Evolutionary conservation across 768 basidiomycete genomes (phyloP), one percentile per base, ranked within the genome.

Genomic region (Dioszegia aurantiaca): DNA sequence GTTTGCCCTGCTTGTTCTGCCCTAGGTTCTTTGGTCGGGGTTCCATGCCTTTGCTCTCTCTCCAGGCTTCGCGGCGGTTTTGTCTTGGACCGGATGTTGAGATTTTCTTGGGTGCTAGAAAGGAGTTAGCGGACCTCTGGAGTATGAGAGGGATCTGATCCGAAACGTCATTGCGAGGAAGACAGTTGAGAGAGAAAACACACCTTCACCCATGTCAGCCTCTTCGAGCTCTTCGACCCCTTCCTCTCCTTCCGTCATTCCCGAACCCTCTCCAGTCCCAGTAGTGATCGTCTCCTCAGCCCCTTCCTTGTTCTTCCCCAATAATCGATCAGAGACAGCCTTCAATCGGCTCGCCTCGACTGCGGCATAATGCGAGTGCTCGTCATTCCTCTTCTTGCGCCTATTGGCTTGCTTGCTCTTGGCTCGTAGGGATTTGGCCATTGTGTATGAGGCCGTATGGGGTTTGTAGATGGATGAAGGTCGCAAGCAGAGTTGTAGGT

Each of bases 11-110:
- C 19, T 53, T 62, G 58, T 72, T 74, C 59, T 64, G 48, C 4
- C 70, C 73, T 39, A 62, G 59, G 19, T 43, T 40, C 28, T 67
- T 67, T 3, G 69, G 68, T 43, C 67, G 62, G 10, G 67, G 60
- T 1, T 61, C 53, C 67, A 77, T 66, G 28, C 90, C 90, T 73
- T 90, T 93, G 23, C 89, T 86, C 56, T 78, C 78, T 72, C 89
- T 80, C 90, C 90, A 93, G 63, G 84, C 81, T 72, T 90, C 90
- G 62, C 88, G 81, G 59, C 90, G 80, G 46, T 88, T 87, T 48
- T 81, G 80, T 30, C 89, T 84, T 2, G 86, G 82, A 12, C 90
- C 90, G 67, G 91, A 88, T 2, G 90, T 93, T 9, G 90, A 91
- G 61, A 91, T 80, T 21, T 77, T 78, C 59, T 68, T 66, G 56